Percentiles rank a stretch among this genome's conserved stretches.
These are phyloP conservation scores for Coniosporium tulheliwenetii DNA, from an alignment of 2,329 filamentous ascomycete species.

Conservation along the genomic window DNA sequence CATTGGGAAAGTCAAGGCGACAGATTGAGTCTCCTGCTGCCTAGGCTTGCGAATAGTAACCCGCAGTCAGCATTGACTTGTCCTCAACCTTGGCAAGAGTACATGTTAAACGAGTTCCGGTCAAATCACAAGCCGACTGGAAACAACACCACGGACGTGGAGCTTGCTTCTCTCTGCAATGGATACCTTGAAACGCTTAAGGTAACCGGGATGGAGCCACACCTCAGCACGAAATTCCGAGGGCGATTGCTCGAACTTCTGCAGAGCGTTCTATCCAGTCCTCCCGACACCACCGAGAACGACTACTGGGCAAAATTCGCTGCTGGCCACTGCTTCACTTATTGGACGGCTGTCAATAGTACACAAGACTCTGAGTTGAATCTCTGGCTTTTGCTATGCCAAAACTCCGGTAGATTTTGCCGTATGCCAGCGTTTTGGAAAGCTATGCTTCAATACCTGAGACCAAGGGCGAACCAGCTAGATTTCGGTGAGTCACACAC, in stretches of 20 bases:
- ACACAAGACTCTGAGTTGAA: conserved; percentile 12
- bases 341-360: conserved; percentile 30
- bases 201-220: background rate
- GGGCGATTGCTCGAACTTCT: background rate
- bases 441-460: conserved; percentile 40
- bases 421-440: conserved; percentile 50
- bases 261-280: background rate
- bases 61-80: conserved; percentile 29
- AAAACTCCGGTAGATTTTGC: conserved; percentile 50
- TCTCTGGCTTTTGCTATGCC: conserved; percentile 50
- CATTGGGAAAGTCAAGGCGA: conserved; percentile 58
- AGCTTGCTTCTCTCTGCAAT: conserved; percentile 1
- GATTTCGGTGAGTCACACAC: conserved; percentile 38
- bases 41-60: conserved; percentile 36
- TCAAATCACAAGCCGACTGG: too few species aligned
- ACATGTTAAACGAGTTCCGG: conserved; percentile 13
- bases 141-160: too few species aligned
- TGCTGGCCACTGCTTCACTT: conserved; percentile 4
- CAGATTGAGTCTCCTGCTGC: conserved; percentile 52
- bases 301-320: conserved; percentile 1
- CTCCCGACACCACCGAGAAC: background rate
- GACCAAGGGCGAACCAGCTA: conserved; percentile 12
- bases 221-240: background rate
- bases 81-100: conserved; percentile 46
- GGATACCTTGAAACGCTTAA: conserved; percentile 1